These are phyloP conservation scores for Fusarium incarnatum DNA, from an alignment of 2,329 filamentous ascomycete species.

Conservation along the genomic window DNA sequence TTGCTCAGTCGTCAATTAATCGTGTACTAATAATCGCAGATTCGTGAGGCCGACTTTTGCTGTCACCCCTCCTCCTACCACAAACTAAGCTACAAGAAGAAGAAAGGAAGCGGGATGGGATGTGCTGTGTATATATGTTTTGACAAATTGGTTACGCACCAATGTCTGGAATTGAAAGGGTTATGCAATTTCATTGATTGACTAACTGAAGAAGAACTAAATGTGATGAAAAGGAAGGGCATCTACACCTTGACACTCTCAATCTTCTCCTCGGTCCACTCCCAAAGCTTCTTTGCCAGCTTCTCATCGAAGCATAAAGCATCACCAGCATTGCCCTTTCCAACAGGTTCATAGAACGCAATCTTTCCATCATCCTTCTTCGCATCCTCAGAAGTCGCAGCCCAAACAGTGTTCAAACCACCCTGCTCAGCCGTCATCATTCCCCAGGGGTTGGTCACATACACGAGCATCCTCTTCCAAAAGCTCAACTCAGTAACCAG, in stretches of 20 bases:
- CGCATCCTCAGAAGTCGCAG: constrained; percentile 43
- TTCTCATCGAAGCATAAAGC: constrained; percentile 44
- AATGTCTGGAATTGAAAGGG: constrained; percentile 31
- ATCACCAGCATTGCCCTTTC: constrained; percentile 35
- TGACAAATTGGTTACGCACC: constrained; percentile 24
- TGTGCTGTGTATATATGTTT: constrained; percentile 45
- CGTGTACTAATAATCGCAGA: constrained; percentile 56
- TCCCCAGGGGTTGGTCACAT: constrained; percentile 34
- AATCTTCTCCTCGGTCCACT: constrained; percentile 50
- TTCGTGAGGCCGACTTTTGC: constrained; percentile 86
- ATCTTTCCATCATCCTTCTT: constrained; percentile 25
- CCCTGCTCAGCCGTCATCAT: constrained; percentile 48
- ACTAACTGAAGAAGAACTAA: background rate
- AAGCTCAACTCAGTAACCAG: constrained; percentile 42
- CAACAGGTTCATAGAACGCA: constrained; percentile 48
- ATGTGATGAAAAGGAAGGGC: background rate
- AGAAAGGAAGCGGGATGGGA: constrained; percentile 5
- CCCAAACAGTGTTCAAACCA: constrained; percentile 50
- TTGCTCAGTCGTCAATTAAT: background rate
- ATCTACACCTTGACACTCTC: background rate
- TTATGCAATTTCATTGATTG: constrained; percentile 15
- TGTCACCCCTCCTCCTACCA: constrained; percentile 72
- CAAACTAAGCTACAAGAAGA: constrained; percentile 57
- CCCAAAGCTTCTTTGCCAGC: constrained; percentile 53
- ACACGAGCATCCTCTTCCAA: constrained; percentile 44